These are phyloP conservation scores for Diplodia sapinea DNA, from an alignment of 2,329 filamentous ascomycete genomes.

Conservation along the genomic window DNA sequence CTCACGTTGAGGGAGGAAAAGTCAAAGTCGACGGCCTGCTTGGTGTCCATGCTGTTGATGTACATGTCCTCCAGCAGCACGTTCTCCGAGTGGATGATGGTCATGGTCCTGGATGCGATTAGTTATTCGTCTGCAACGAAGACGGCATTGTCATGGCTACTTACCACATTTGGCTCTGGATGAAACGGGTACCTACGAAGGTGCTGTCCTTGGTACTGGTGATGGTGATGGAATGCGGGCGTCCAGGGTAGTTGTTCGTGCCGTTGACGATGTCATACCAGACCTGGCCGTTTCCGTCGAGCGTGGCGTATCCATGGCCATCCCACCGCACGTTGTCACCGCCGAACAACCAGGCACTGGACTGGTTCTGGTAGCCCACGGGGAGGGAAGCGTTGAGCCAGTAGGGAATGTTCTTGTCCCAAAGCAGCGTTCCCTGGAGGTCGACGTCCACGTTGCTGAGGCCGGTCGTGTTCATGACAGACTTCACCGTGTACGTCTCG, in stretches of 20 bases:
- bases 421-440: slow-evolving; percentile 36
- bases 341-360: slow-evolving; percentile 47
- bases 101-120: slow-evolving; percentile 48
- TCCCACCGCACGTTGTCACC: slow-evolving; percentile 58
- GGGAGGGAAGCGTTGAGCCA: slow-evolving; percentile 41
- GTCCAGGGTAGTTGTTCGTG: slow-evolving; percentile 16
- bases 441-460: slow-evolving; percentile 40
- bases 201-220: slow-evolving; percentile 57
- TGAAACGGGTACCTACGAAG: slow-evolving; percentile 56
- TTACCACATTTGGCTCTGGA: slow-evolving; percentile 66
- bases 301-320: slow-evolving; percentile 59
- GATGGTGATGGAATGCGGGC: slow-evolving; percentile 61
- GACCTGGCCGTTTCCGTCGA: slow-evolving; percentile 68
- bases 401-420: slow-evolving; percentile 39
- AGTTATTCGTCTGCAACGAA: neutral
- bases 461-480: slow-evolving; percentile 37
- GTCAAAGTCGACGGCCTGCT: slow-evolving; percentile 19
- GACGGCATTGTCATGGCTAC: neutral
- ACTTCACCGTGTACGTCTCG: slow-evolving; percentile 39
- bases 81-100: slow-evolving; percentile 57
- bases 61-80: slow-evolving; percentile 59
- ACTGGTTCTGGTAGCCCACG: slow-evolving; percentile 42
- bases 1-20: slow-evolving; percentile 27
- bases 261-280: slow-evolving; percentile 62
- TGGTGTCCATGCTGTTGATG: slow-evolving; percentile 67